Evolutionary conservation across 1,139 yeast species (phyloP).

Genomic region (Yamadazyma oceani): DNA sequence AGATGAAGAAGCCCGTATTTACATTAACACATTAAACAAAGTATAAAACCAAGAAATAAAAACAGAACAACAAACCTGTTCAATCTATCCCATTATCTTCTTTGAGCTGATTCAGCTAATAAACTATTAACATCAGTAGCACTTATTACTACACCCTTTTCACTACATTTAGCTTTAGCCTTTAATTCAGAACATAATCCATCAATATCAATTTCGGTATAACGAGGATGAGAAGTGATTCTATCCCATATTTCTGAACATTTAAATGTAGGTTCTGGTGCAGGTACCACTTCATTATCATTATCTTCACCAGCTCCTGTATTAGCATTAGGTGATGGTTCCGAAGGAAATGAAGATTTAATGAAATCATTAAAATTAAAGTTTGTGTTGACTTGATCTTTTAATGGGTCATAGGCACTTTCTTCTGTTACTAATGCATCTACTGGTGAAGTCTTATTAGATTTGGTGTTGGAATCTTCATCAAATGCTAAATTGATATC

Average conservation of each 20-base stretch:
- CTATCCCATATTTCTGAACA: constrained; percentile 98
- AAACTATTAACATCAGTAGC: constrained; percentile 74
- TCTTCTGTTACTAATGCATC: constrained; percentile 57
- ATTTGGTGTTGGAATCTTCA: constrained; percentile 21
- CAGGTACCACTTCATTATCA: constrained; percentile 30
- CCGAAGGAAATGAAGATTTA: constrained; percentile 23
- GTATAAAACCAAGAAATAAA: neutral
- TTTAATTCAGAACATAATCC: constrained; percentile 87
- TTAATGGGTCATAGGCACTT: constrained; percentile 65
- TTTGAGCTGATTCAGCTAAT: constrained; percentile 42
- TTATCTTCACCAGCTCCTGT: constrained; percentile 17
- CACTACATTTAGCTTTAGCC: constrained; percentile 94
- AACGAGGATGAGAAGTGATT: constrained; percentile 89
- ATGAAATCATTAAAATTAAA: constrained; percentile 43
- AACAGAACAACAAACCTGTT: neutral
- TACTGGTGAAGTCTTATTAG: constrained; percentile 22
- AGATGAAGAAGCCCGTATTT: constrained; percentile 1
- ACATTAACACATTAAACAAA: constrained; percentile 3
- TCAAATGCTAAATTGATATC: constrained; percentile 52
- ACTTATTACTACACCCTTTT: constrained; percentile 82
- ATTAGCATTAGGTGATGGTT: neutral
- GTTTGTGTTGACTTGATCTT: constrained; percentile 17
- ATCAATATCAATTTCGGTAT: constrained; percentile 89
- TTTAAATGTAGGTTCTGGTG: constrained; percentile 42
- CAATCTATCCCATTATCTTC: constrained; percentile 3